Conservation (phyloP, 345 rosid species). For the Nephelium lappaceum region DNA sequence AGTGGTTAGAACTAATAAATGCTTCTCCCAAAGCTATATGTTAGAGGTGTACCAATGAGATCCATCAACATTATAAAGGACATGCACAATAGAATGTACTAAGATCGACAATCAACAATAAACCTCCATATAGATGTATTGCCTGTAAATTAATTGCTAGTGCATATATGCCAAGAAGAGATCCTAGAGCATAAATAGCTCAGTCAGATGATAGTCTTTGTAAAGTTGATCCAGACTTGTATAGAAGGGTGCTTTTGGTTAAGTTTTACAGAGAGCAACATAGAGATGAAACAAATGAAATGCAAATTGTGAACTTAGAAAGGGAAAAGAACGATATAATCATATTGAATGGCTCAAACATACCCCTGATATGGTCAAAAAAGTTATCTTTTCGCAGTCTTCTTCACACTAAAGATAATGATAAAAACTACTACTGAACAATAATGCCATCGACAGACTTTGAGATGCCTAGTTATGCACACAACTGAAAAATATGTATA, state of each 20-base stretch:
- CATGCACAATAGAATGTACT: background rate
- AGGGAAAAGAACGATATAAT: background rate
- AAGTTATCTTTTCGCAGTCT: background rate
- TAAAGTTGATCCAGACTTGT: background rate
- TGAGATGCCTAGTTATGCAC: background rate
- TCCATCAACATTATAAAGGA: background rate
- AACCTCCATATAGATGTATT: background rate
- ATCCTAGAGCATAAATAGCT: background rate
- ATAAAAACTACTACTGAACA: background rate
- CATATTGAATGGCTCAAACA: background rate
- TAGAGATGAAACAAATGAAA: background rate
- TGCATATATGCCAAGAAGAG: background rate
- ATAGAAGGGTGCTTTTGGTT: constrained; percentile 1
- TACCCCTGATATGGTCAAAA: background rate
- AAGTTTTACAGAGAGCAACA: background rate
- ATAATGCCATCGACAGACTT: background rate
- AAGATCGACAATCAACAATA: background rate
- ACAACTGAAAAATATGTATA: background rate
- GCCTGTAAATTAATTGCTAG: background rate
- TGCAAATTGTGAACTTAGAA: background rate
- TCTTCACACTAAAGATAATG: background rate
- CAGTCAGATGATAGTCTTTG: too few species aligned
- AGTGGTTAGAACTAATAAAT: background rate
- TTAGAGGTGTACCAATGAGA: background rate
- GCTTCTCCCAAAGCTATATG: background rate